phyloP scores from a whole-genome alignment of 768 basidiomycete genomes.

The Kwoniella newhampshirensis region DNA sequence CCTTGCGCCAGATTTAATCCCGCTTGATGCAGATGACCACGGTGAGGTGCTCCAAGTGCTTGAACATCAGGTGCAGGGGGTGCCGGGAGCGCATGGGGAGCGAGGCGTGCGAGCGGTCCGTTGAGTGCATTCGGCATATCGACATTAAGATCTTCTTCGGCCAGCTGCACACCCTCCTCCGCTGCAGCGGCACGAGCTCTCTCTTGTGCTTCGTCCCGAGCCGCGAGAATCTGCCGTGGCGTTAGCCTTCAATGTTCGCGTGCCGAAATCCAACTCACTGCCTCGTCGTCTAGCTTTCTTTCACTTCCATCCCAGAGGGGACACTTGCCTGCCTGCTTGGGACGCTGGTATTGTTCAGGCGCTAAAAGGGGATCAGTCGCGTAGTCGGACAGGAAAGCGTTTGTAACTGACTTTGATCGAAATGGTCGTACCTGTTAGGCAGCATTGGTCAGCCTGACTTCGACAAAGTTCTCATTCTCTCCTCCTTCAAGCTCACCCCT shows the following conservation, averaged over 20 bases:
- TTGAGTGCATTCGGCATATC: slow-evolving; percentile 22
- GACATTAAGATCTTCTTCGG: slow-evolving; percentile 25
- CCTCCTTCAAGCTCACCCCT: slow-evolving; percentile 16
- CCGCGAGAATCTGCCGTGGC: slow-evolving; percentile 27
- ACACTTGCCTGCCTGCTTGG: slow-evolving; percentile 15
- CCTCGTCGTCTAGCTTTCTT: slow-evolving; percentile 22
- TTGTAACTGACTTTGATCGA: slow-evolving; percentile 38
- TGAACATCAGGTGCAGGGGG: no score
- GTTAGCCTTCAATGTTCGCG: background rate
- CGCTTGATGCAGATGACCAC: no score
- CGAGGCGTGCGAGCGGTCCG: no score
- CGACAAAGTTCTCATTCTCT: no score
- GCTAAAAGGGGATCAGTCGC: no score
- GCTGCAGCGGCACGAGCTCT: slow-evolving; percentile 21
- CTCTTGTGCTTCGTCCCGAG: slow-evolving; percentile 37
- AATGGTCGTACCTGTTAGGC: slow-evolving; percentile 41
- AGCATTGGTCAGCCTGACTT: background rate
- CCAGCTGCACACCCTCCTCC: slow-evolving; percentile 29
- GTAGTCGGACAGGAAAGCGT: no score
- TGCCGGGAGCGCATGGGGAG: no score
- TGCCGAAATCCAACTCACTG: slow-evolving; percentile 20
- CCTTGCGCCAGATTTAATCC: no score
- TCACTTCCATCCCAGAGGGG: slow-evolving; percentile 37
- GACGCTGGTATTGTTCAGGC: no score
- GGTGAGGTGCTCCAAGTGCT: no score